phyloP scores from a whole-genome alignment of 768 basidiomycete species.

The Russula dissimulans region DNA sequence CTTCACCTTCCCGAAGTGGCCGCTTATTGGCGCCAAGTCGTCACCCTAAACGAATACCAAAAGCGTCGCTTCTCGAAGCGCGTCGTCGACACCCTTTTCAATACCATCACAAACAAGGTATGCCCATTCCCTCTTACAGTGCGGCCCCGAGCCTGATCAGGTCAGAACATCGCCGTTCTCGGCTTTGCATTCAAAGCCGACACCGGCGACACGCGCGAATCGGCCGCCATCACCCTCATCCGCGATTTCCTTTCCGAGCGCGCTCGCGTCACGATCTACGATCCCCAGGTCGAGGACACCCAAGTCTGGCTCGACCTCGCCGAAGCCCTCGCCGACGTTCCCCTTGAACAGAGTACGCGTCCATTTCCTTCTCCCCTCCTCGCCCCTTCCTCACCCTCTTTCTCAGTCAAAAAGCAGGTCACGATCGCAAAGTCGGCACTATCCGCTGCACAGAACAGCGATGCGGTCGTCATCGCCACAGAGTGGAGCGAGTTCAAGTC shows the following conservation, averaged over 20 bases:
- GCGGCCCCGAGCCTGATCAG: background rate
- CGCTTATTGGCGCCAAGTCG: slow-evolving; percentile 94
- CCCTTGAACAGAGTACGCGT: slow-evolving; percentile 57
- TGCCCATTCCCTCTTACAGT: slow-evolving; percentile 7
- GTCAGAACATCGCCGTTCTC: slow-evolving; percentile 83
- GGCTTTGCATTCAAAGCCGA: slow-evolving; percentile 99
- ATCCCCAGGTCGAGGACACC: slow-evolving; percentile 74
- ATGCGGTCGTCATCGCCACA: slow-evolving; percentile 92
- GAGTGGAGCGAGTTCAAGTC: slow-evolving; percentile 96
- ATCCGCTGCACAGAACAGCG: slow-evolving; percentile 81
- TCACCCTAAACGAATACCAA: slow-evolving; percentile 98
- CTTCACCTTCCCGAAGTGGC: slow-evolving; percentile 94
- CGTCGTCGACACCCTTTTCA: slow-evolving; percentile 96
- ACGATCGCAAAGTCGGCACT: slow-evolving; percentile 67
- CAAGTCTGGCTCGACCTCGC: slow-evolving; percentile 83
- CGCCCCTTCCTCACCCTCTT: background rate
- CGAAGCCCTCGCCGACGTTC: slow-evolving; percentile 55
- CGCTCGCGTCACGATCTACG: slow-evolving; percentile 81
- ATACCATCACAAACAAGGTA: slow-evolving; percentile 93
- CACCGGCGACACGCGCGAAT: slow-evolving; percentile 98
- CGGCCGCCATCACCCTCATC: slow-evolving; percentile 88
- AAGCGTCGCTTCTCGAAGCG: slow-evolving; percentile 92
- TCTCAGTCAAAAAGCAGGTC: slow-evolving; percentile 78
- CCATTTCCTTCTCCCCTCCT: background rate
- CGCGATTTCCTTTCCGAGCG: slow-evolving; percentile 88